A percentile compares a stretch with the other conserved stretches of the same genome.
These are phyloP conservation scores for Xylariales sp. DNA, from an alignment of 2,329 filamentous ascomycete genomes.

Conservation along the genomic window DNA sequence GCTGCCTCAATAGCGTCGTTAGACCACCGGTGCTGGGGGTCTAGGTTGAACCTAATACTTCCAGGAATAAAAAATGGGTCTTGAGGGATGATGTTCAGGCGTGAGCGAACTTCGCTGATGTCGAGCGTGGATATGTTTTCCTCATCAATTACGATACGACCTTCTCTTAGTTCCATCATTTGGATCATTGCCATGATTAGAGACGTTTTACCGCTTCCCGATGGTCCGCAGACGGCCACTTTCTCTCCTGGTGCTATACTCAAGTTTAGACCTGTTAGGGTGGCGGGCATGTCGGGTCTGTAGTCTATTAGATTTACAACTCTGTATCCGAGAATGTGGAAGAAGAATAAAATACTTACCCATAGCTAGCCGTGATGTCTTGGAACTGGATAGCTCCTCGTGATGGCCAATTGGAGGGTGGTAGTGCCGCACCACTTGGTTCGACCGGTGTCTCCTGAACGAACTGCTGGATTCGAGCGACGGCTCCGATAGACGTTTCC, in stretches of 20 bases:
- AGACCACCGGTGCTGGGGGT: background rate
- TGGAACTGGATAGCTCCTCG: conserved; percentile 7
- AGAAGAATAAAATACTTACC: no score
- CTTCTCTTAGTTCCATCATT: background rate
- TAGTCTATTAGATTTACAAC: no score
- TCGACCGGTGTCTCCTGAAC: conserved; percentile 5
- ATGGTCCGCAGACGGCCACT: background rate
- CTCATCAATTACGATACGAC: background rate
- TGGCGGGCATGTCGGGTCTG: background rate
- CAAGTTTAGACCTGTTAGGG: background rate
- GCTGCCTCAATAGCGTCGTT: background rate
- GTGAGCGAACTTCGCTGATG: background rate
- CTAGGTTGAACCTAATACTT: background rate
- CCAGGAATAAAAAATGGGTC: background rate
- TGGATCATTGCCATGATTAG: background rate
- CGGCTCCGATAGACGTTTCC: conserved; percentile 10
- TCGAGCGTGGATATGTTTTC: background rate
- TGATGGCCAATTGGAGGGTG: background rate
- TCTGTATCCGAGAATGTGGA: no score
- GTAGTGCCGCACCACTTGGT: background rate
- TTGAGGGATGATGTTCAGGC: background rate
- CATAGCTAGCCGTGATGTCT: conserved; percentile 10
- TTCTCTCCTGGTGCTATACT: background rate
- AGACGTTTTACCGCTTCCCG: conserved; percentile 2
- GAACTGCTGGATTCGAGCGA: conserved; percentile 8